A percentile compares a stretch with the other conserved stretches of the same genome.
These are phyloP conservation scores for Barnettozyma sucrosica DNA, from an alignment of 805 yeast genomes.

Conservation along the genomic window DNA sequence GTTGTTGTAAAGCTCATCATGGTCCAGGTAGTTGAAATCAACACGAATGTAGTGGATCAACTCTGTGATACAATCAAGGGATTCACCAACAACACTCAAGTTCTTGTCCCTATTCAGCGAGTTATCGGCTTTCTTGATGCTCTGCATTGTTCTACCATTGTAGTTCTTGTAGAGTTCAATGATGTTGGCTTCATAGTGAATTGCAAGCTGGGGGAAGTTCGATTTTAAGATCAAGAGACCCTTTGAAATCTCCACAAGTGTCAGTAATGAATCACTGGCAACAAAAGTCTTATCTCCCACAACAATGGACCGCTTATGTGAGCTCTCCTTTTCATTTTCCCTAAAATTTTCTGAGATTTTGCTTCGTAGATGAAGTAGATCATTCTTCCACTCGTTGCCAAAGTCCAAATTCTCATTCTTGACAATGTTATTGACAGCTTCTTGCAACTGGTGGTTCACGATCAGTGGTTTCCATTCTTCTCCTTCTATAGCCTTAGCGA, in stretches of 20 bases:
- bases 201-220: conserved; percentile 43
- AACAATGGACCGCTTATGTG: conserved; percentile 36
- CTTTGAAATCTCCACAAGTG: conserved; percentile 36
- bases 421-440: conserved; percentile 43
- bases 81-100: conserved; percentile 37
- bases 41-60: conserved; percentile 22
- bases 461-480: conserved; percentile 80
- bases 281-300: conserved; percentile 53
- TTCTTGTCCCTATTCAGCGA: conserved; percentile 26
- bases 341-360: neutral
- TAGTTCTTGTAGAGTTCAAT: conserved; percentile 43
- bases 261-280: conserved; percentile 45
- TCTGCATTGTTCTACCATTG: conserved; percentile 38
- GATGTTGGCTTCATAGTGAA: conserved; percentile 37
- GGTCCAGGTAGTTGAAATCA: conserved; percentile 11
- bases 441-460: conserved; percentile 44
- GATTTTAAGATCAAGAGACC: conserved; percentile 52
- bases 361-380: conserved; percentile 24
- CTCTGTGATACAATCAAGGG: conserved; percentile 36
- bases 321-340: conserved; percentile 14
- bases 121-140: conserved; percentile 21
- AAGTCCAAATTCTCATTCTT: conserved; percentile 43
- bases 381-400: conserved; percentile 39
- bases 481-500: conserved; percentile 47
- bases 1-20: conserved; percentile 13